Evolutionary conservation across 2,329 filamentous ascomycete species (phyloP).

Genomic region (Clarireedia monteithiana): DNA sequence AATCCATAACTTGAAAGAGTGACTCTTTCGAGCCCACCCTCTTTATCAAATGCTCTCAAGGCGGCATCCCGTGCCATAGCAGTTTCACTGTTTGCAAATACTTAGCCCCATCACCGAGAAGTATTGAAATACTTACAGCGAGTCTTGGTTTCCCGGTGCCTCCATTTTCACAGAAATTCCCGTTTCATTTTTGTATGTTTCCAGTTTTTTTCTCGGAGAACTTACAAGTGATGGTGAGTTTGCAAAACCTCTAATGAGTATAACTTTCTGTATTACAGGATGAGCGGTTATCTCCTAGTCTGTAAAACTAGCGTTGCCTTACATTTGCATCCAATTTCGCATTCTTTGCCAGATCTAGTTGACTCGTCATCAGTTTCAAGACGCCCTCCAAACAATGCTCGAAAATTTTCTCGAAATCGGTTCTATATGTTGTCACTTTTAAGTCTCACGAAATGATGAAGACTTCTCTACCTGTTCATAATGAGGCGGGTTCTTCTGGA

Average conservation of each 20-base stretch:
- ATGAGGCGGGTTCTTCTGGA: neutral
- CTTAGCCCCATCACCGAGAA: neutral
- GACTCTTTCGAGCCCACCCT: neutral
- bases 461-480: neutral
- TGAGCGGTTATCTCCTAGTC: neutral
- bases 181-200: neutral
- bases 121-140: neutral
- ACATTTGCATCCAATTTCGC: neutral
- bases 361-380: neutral
- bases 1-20: constrained; percentile 2
- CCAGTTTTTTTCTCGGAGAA: neutral
- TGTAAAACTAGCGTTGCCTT: neutral
- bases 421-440: neutral
- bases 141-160: neutral
- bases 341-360: neutral
- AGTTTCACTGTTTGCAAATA: neutral
- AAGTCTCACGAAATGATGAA: neutral
- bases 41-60: neutral
- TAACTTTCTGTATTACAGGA: neutral
- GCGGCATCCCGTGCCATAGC: constrained; percentile 1
- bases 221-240: neutral
- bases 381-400: neutral
- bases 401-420: neutral
- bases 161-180: neutral
- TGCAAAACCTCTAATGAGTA: neutral